Percentiles rank a stretch among this genome's conserved stretches.
phyloP scores from a whole-genome alignment of 768 basidiomycete species.

The Brasilioporus rufonigricans region DNA sequence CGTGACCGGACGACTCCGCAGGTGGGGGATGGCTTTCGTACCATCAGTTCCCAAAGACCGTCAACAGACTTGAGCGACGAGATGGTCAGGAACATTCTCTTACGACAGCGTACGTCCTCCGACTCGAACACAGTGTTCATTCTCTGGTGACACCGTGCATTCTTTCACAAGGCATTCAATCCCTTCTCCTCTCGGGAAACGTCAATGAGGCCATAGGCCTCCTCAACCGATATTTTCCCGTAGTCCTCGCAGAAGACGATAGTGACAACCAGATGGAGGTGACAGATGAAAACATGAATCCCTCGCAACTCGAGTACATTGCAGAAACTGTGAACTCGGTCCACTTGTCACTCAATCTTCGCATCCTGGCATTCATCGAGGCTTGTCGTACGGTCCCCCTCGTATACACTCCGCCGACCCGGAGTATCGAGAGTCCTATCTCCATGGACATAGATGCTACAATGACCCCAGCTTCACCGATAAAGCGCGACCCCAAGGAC shows the following conservation, averaged over 20 bases:
- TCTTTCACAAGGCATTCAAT: slow-evolving; percentile 57
- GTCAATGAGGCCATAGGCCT: slow-evolving; percentile 67
- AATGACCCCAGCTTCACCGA: slow-evolving; percentile 4
- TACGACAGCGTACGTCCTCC: slow-evolving; percentile 50
- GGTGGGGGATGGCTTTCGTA: slow-evolving; percentile 1
- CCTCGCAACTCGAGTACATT: slow-evolving; percentile 45
- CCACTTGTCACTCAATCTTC: slow-evolving; percentile 80
- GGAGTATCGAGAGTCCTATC: slow-evolving; percentile 4
- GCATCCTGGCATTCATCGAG: slow-evolving; percentile 86
- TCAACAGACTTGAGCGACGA: slow-evolving; percentile 35
- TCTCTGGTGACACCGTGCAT: background rate
- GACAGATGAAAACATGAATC: slow-evolving; percentile 26
- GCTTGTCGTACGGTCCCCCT: slow-evolving; percentile 73
- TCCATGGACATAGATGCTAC: slow-evolving; percentile 9
- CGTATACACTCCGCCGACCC: slow-evolving; percentile 33
- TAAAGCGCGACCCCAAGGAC: slow-evolving; percentile 24
- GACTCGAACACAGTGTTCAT: background rate
- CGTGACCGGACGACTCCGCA: slow-evolving; percentile 19
- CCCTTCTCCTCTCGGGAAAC: slow-evolving; percentile 69
- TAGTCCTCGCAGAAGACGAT: slow-evolving; percentile 48
- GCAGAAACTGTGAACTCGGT: slow-evolving; percentile 67
- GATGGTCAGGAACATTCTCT: slow-evolving; percentile 44
- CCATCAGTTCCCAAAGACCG: slow-evolving; percentile 11
- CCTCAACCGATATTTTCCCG: slow-evolving; percentile 72
- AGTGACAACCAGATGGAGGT: slow-evolving; percentile 12